Base-by-base conservation (phyloP, 179 eudicot species). In the Nepenthes alata region DNA sequence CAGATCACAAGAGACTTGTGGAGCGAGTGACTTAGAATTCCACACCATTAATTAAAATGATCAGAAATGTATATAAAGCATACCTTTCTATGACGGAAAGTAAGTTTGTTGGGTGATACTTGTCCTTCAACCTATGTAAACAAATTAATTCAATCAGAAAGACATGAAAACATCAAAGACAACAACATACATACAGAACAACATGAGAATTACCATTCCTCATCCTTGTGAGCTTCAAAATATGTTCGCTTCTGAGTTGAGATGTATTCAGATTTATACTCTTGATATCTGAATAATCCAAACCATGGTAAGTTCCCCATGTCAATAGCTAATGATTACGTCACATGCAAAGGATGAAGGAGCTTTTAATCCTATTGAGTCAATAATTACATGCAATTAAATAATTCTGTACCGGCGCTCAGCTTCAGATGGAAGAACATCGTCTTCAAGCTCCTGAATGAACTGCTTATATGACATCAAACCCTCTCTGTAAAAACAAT, bases 401-500 rank as follows among this genome's bases (percentile, higher is more conserved):
- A 10, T 47, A 48, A 11, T 35, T 75, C 13, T 49, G 53, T 11
- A 94, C 97, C 99, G 90, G 67, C 89, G 96, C 74, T 94, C 99
- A 37, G 99, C 99, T 82, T 94, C 99, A 65, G 91, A 61, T 38
- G 97, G 99, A 36, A 87, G 66, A 58, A 94, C 78, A 79, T 94
- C 99, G 70, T 94, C 99, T 80, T 94, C 97, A 74, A 94, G 99
- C 77, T 94, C 99, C 79, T 94, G 99, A 76, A 94, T 94, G 62
- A 94, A 94, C 75, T 90, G 99, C 85, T 94, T 94, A 75, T 94
- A 90, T 49, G 91, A 78, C 98, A 90, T 94, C 71, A 90, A 76
- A 11, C 99, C 99, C 75, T 90, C 97, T 66, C 99, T 94, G 74
- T 2, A 71, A 65, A 12, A 3, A 37, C 38, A 13, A 12, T 10